Base-by-base conservation (phyloP, 768 basidiomycete species). In the Boletus sp. region DNA sequence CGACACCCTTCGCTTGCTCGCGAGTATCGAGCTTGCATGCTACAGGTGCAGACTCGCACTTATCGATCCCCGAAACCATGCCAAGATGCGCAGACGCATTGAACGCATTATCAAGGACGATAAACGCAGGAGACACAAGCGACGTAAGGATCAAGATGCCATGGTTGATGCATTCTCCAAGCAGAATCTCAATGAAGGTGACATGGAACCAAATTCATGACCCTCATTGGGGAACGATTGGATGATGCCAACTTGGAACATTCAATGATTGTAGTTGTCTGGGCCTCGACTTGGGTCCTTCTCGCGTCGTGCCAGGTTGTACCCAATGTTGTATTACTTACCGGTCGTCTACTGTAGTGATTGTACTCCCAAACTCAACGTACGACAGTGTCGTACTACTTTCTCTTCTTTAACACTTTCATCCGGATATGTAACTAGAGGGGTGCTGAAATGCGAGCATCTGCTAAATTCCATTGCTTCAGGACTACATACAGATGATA, bases 31-130 rank as follows among this genome's bases (percentile, higher is more conserved):
- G 64, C 82, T 92, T 34, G 88, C 90, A 4, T 90, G 88, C 68
- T 89, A 90, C 67, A 81, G 80, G 61, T 88, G 84, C 74, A 87
- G 83, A 64, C 78, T 84, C 60, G 82, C 83, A 4, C 66, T 89
- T 15, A 66, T 78, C 46, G 87, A 90, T 70, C 85, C 89, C n/a
- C 79, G 82, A 32, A 68, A 75, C 40, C 86, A 88, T 61, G 72
- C 71, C 62, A 87, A 85, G 63, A 72, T 77, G 29, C 82, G 89
- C 45, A 81, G 87, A 62, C 82, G 84, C 62, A 82, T 92, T 49
- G 87, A 91, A 60, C 80, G 87, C 32, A 74, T 87, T n/a, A 90
- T 93, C 66, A 90, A 88, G 68, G 90, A 93, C 44, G 90, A 93
- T 74, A 79, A 89, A 58, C 79, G 88, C 62, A 83, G 80, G 70